Percentiles rank a stretch among this genome's conserved stretches.
Evolutionary conservation across 139 green algal genomes (phyloP).

Genomic region (Trebouxia sp.): DNA sequence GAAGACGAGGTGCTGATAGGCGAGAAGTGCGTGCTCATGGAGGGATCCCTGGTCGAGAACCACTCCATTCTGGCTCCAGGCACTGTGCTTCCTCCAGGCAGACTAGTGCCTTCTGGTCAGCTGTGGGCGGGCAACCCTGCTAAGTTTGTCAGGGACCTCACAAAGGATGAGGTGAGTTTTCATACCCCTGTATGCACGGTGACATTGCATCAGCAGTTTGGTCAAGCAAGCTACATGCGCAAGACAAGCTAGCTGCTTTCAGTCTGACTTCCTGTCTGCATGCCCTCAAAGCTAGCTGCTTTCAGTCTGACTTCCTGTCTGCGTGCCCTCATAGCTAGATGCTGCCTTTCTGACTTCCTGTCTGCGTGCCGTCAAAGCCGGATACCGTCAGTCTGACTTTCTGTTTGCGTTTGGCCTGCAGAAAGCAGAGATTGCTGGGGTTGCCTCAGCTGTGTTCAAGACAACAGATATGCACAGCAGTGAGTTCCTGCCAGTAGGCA

Average conservation of each 20-base stretch:
- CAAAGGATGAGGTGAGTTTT: slow-evolving; percentile 34
- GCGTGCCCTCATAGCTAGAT: no score
- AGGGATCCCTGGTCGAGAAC: slow-evolving; percentile 65
- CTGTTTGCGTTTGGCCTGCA: neutral
- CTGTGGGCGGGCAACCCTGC: slow-evolving; percentile 88
- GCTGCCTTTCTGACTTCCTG: no score
- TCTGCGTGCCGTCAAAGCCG: no score
- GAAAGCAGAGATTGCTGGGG: slow-evolving; percentile 35
- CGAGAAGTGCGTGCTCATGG: slow-evolving; percentile 36
- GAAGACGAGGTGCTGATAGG: slow-evolving; percentile 53
- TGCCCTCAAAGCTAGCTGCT: no score
- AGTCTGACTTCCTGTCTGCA: no score
- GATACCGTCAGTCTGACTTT: no score
- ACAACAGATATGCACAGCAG: slow-evolving; percentile 29
- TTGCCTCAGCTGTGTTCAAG: slow-evolving; percentile 34
- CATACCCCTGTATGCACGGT: neutral
- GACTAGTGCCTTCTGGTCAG: slow-evolving; percentile 78
- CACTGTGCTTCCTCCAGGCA: slow-evolving; percentile 80
- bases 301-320: no score
- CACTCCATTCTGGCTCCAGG: slow-evolving; percentile 75
- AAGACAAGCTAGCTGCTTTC: no score
- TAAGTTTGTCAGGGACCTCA: slow-evolving; percentile 77
- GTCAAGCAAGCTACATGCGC: neutral
- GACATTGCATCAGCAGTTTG: no score
- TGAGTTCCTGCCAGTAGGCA: slow-evolving; percentile 50